Percentiles rank a stretch among this genome's conserved stretches.
Evolutionary conservation across 148 eudicot species (phyloP).

Genomic region (Selenicereus undatus): DNA sequence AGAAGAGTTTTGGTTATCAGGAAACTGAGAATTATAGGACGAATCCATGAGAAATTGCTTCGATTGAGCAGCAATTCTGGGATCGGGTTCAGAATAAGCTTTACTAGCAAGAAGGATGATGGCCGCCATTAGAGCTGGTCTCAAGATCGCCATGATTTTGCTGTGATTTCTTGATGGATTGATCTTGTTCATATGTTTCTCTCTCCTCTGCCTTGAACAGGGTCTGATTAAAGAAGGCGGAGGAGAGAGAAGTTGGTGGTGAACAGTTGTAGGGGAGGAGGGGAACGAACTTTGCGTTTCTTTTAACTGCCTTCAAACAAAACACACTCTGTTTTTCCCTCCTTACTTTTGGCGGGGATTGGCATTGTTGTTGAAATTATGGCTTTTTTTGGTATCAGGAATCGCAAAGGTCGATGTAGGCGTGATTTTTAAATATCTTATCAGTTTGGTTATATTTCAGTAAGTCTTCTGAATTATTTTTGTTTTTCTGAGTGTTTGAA

Average conservation of each 20-base stretch:
- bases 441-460: too few relatives aligned
- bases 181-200: not conserved
- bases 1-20: not conserved
- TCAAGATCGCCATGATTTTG: conserved; percentile 10
- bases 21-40: not conserved
- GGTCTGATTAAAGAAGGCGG: not conserved
- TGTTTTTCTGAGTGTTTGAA: too few relatives aligned
- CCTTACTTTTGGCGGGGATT: not conserved
- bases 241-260: conserved; percentile 17
- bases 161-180: conserved; percentile 8
- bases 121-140: conserved; percentile 10
- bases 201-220: too few relatives aligned
- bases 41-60: not conserved
- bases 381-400: not conserved
- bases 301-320: not conserved
- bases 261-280: conserved; percentile 12
- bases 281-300: not conserved
- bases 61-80: not conserved
- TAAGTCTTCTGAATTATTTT: too few relatives aligned
- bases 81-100: not conserved
- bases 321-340: not conserved
- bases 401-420: too few relatives aligned
- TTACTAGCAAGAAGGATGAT: not conserved
- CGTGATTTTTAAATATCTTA: too few relatives aligned
- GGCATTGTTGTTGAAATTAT: not conserved